Conservation (phyloP, 345 rosid species). For the Eucalyptus decipiens region DNA sequence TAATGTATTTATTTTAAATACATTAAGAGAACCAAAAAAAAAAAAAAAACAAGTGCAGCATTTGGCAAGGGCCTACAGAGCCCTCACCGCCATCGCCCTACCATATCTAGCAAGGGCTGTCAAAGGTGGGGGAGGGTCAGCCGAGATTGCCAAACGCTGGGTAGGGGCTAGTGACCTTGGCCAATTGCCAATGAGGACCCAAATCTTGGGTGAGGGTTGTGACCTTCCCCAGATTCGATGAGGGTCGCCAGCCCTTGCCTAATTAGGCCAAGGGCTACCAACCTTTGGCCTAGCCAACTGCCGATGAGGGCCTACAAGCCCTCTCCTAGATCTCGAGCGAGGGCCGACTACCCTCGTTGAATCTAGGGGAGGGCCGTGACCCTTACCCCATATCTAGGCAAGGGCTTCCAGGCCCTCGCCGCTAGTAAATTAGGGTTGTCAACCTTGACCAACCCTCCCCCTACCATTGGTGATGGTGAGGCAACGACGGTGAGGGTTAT, state of each 20-base stretch:
- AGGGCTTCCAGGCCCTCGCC: rapidly evolving
- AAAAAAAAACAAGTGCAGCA: no score
- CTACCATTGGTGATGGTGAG: no score
- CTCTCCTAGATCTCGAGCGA: rapidly evolving
- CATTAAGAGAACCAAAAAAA: no score
- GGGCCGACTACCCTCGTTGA: rapidly evolving
- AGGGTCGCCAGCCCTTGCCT: rapidly evolving
- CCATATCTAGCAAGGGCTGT: rapidly evolving
- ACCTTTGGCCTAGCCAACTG: no score
- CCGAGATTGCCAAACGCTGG: rapidly evolving
- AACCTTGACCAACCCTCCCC: no score
- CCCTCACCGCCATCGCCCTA: rapidly evolving
- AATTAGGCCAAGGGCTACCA: no score
- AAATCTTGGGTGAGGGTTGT: no score
- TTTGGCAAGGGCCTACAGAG: rapidly evolving
- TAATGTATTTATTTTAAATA: no score
- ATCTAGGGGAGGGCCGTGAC: rapidly evolving
- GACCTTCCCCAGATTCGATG: no score
- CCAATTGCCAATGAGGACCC: no score
- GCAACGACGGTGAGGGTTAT: rapidly evolving
- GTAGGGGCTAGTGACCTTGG: rapidly evolving
- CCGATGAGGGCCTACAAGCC: rapidly evolving
- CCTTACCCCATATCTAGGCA: no score
- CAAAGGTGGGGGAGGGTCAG: no score
- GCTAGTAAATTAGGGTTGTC: rapidly evolving